Conservation (phyloP, 2,329 filamentous ascomycete genomes). For the Claviceps sp. region DNA sequence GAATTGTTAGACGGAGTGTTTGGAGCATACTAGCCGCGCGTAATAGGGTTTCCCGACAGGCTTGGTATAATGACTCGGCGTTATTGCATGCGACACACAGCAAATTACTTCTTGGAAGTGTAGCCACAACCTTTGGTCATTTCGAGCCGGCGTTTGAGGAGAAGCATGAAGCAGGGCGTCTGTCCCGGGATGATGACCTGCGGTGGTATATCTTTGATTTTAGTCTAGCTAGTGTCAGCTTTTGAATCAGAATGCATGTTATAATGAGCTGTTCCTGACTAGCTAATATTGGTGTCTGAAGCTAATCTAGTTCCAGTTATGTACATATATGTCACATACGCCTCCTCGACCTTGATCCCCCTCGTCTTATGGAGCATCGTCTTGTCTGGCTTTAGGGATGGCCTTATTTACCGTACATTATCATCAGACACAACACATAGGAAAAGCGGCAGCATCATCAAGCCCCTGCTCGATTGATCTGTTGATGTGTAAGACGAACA, state of each 20-base stretch:
- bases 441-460: too few relatives aligned
- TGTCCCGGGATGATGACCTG: background rate
- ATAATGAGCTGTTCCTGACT: background rate
- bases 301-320: background rate
- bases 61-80: background rate
- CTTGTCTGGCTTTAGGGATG: too few relatives aligned
- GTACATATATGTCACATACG: too few relatives aligned
- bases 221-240: background rate
- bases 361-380: too few relatives aligned
- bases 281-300: background rate
- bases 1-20: background rate
- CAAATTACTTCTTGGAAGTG: background rate
- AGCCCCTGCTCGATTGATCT: too few relatives aligned
- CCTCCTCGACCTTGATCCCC: too few relatives aligned
- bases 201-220: background rate
- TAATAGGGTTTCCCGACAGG: background rate
- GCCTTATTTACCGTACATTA: too few relatives aligned
- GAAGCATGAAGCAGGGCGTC: background rate
- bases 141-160: background rate
- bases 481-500: too few relatives aligned
- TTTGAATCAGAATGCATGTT: background rate
- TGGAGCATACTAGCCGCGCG: background rate
- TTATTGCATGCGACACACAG: background rate
- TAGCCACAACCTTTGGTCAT: background rate
- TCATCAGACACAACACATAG: too few relatives aligned